Base-by-base conservation (phyloP, 768 basidiomycete species). In the Pleurotus salmoneostramineus region DNA sequence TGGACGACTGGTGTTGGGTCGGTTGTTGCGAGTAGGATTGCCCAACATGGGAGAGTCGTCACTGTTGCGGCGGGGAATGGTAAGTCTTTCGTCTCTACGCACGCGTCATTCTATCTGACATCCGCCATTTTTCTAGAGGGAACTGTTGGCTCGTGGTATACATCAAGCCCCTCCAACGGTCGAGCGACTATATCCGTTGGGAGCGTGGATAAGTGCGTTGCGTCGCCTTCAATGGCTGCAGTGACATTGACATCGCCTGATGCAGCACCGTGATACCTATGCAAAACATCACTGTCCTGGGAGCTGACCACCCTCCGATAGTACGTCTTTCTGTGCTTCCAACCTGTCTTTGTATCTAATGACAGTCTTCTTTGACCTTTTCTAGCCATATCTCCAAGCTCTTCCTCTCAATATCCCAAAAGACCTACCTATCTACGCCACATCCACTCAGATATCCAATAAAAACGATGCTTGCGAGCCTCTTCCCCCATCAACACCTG, bases 401-500 rank as follows among this genome's bases (percentile, higher is more conserved):
- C 68, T 76, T 58, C 80, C 84, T 12, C 69, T 86, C 50, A 66
- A 75, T 0, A 67, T 83, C 35, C 71, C 69, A 0, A 78, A 73
- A 0, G 69, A 77, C n/a, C 69, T 81, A 2, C 77, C 83, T 0
- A 77, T 87, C 50, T 88, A 79, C 58, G 83, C 82, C 21, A 81
- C 80, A 4, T 84, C 83, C 8, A 82, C 74, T 11, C 76, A 85
- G 61, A 77, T 79, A 3, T 77, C 79, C 2, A 71, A 81, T 34
- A 69, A 68, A 1, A 75, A 82, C 62, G 84, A 87, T 60, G 86
- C 83, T 0, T 91, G 88, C 69, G 66, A 77, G 50, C 74, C 82
- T 2, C 72, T 87, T 0, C 81, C 85, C 3, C 76, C 72, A 55
- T 68, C 62, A 36, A 81, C 80, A 0, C 81, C 82, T 3, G 79